A percentile compares a stretch with the other conserved stretches of the same genome.
Conservation (phyloP, 495 filamentous ascomycete genomes). For the Xylaria intraflava region DNA sequence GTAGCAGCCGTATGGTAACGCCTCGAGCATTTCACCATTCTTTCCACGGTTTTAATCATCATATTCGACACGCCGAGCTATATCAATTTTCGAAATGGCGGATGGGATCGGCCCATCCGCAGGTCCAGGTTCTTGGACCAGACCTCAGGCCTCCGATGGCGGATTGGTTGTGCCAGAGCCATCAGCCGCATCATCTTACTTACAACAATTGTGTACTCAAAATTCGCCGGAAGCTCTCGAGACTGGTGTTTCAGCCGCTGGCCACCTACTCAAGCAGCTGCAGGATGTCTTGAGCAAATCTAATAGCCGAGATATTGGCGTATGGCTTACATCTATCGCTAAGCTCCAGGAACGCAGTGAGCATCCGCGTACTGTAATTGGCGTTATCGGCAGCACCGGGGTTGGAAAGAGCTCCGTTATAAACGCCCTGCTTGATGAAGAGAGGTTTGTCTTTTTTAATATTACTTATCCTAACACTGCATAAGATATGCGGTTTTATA, state of each 20-base stretch:
- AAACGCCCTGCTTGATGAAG: conserved; percentile 53
- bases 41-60: too few relatives aligned
- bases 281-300: background rate
- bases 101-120: too few relatives aligned
- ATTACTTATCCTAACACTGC: background rate
- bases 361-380: conserved; percentile 42
- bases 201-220: conserved; percentile 11
- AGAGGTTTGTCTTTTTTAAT: conserved; percentile 24
- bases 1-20: too few relatives aligned
- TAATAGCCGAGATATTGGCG: conserved; percentile 9
- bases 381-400: conserved; percentile 54
- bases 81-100: too few relatives aligned
- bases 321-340: conserved; percentile 41
- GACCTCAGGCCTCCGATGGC: too few relatives aligned
- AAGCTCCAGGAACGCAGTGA: conserved; percentile 18
- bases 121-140: too few relatives aligned
- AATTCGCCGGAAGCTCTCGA: conserved; percentile 23
- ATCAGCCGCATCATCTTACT: conserved; percentile 14
- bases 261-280: conserved; percentile 22
- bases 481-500: too few relatives aligned
- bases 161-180: too few relatives aligned
- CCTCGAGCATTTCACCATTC: too few relatives aligned
- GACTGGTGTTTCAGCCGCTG: conserved; percentile 20
- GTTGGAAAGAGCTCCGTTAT: conserved; percentile 56
- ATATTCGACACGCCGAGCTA: too few relatives aligned